phyloP scores from a whole-genome alignment of 2,329 filamentous ascomycete genomes.

The Aspergillus sp. region DNA sequence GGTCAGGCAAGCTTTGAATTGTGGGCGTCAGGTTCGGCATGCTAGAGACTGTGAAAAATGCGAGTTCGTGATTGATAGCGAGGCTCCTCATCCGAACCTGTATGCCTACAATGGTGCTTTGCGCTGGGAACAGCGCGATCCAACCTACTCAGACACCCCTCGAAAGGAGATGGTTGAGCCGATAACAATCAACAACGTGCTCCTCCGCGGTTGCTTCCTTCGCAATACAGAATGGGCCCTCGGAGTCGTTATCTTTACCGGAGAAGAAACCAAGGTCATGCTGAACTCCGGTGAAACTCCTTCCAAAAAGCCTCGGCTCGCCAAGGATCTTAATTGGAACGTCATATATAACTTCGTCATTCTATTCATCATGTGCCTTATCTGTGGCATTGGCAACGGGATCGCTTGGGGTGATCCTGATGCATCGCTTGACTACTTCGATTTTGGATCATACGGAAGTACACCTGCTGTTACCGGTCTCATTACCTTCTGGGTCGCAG shows the following conservation, averaged over 20 bases:
- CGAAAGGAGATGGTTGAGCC: constrained; percentile 84
- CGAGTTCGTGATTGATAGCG: constrained; percentile 86
- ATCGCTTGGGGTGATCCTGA: constrained; percentile 74
- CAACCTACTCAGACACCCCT: constrained; percentile 62
- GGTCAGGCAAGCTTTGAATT: constrained; percentile 86
- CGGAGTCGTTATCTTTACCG: constrained; percentile 90
- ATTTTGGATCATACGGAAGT: constrained; percentile 79
- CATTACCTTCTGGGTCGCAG: constrained; percentile 92
- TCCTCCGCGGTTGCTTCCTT: constrained; percentile 89
- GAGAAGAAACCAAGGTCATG: constrained; percentile 98
- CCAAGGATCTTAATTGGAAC: constrained; percentile 93
- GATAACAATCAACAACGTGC: constrained; percentile 90
- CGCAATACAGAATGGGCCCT: constrained; percentile 96
- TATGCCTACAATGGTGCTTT: constrained; percentile 93
- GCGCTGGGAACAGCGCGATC: constrained; percentile 76
- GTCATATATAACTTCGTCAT: constrained; percentile 95
- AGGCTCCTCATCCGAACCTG: constrained; percentile 86
- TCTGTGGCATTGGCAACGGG: constrained; percentile 83
- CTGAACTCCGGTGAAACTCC: constrained; percentile 95
- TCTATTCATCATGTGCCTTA: constrained; percentile 83
- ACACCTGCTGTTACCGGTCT: constrained; percentile 79
- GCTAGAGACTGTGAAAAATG: constrained; percentile 89
- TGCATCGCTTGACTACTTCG: constrained; percentile 78
- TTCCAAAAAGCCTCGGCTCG: constrained; percentile 87
- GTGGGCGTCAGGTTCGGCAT: constrained; percentile 78